phyloP scores from a whole-genome alignment of 1,139 yeast genomes.

The Debaryomyces singareniensis region DNA sequence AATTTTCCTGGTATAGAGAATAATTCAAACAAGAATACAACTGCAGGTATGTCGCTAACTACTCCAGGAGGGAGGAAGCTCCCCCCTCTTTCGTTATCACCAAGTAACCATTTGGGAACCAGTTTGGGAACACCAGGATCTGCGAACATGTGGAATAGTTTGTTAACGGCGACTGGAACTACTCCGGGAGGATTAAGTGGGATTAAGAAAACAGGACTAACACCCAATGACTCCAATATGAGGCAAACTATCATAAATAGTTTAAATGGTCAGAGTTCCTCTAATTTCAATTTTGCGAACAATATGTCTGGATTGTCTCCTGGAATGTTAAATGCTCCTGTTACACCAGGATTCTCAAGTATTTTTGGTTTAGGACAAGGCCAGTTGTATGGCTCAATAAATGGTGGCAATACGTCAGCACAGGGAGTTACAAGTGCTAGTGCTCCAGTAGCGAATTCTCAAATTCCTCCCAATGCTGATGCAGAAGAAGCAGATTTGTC shows the following conservation, averaged over 20 bases:
- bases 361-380: constrained; percentile 22
- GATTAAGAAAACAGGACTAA: constrained; percentile 49
- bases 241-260: constrained; percentile 59
- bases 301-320: constrained; percentile 39
- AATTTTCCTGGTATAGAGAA: constrained; percentile 21
- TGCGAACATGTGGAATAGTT: constrained; percentile 40
- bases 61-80: constrained; percentile 59
- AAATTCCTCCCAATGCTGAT: background rate
- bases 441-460: background rate
- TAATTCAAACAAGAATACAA: constrained; percentile 25
- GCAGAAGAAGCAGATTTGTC: background rate
- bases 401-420: background rate
- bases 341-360: constrained; percentile 43
- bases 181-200: constrained; percentile 1
- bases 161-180: constrained; percentile 29
- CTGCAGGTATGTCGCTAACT: constrained; percentile 47
- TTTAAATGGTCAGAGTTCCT: constrained; percentile 15
- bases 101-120: constrained; percentile 22
- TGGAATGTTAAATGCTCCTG: constrained; percentile 34
- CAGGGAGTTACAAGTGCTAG: background rate
- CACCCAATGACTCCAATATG: constrained; percentile 63
- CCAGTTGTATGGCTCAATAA: constrained; percentile 1
- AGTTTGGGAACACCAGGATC: constrained; percentile 43
- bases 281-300: constrained; percentile 25
- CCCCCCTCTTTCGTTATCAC: constrained; percentile 48